Conservation (phyloP, 441 rosid genomes). For the Erysimum cheiri region DNA sequence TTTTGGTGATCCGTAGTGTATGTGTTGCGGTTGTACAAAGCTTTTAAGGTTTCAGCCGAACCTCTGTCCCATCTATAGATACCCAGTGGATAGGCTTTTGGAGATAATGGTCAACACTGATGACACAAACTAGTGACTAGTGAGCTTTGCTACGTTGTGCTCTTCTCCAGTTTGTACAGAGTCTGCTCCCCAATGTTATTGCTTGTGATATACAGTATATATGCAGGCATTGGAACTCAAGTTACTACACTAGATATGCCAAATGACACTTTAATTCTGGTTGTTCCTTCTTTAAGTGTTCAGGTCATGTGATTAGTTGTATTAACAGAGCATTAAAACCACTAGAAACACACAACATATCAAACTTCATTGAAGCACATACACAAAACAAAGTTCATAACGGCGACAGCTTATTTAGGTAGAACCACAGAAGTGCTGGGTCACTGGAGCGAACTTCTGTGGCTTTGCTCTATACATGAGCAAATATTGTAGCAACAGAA, state of each 20-base stretch:
- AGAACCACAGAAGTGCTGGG: slow-evolving; percentile 34
- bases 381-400: slow-evolving; percentile 34
- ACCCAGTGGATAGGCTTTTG: slow-evolving; percentile 78
- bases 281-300: background rate
- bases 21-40: slow-evolving; percentile 91
- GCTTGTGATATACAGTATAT: background rate
- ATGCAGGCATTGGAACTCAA: slow-evolving; percentile 9
- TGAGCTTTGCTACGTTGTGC: slow-evolving; percentile 3
- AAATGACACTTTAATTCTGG: background rate
- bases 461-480: slow-evolving; percentile 40
- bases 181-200: background rate
- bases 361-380: slow-evolving; percentile 37
- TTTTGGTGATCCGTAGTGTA: slow-evolving; percentile 58
- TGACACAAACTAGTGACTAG: background rate
- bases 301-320: slow-evolving; percentile 1
- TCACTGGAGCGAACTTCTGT: slow-evolving; percentile 39
- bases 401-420: slow-evolving; percentile 42
- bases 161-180: background rate
- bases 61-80: slow-evolving; percentile 87
- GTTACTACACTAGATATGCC: slow-evolving; percentile 8
- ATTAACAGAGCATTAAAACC: slow-evolving; percentile 16
- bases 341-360: slow-evolving; percentile 36
- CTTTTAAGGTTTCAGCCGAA: slow-evolving; percentile 78
- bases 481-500: slow-evolving; percentile 34
- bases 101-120: slow-evolving; percentile 68